These are phyloP conservation scores for Colletotrichum limetticola DNA, from an alignment of 2,329 filamentous ascomycete genomes.

Conservation along the genomic window DNA sequence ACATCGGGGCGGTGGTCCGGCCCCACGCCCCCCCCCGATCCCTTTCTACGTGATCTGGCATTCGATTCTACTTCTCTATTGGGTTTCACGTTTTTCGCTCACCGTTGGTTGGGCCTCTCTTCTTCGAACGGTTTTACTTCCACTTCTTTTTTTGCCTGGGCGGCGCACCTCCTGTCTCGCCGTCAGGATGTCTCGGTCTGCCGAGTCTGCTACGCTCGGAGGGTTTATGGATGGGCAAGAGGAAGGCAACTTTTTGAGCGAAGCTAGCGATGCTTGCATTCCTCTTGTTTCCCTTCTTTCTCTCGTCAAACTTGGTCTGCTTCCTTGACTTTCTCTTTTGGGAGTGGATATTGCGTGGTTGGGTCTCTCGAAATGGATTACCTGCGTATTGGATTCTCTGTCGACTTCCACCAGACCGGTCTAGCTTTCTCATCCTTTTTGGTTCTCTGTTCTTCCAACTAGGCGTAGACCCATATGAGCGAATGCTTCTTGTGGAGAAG, in stretches of 20 bases:
- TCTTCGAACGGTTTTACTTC: not conserved
- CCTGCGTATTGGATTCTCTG: constrained; percentile 14
- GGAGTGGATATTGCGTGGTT: no score
- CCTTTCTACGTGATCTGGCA: not conserved
- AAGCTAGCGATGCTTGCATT: constrained; percentile 17
- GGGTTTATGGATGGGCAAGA: not conserved
- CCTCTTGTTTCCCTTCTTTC: constrained; percentile 3
- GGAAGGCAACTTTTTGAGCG: not conserved
- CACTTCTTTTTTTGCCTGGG: not conserved
- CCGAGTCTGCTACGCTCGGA: not conserved
- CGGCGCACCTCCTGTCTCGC: constrained; percentile 14
- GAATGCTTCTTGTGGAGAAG: not conserved
- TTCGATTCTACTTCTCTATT: constrained; percentile 20
- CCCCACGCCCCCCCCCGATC: not conserved
- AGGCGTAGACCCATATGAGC: no score
- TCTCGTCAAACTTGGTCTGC: not conserved
- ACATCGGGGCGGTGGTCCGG: not conserved
- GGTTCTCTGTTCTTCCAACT: not conserved
- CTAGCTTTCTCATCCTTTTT: not conserved
- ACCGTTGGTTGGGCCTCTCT: no score
- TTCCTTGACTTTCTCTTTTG: not conserved
- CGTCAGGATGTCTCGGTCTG: constrained; percentile 13
- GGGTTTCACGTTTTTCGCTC: not conserved
- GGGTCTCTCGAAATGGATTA: constrained; percentile 14
- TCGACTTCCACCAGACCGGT: not conserved